A percentile compares a stretch with the other conserved stretches of the same genome.
Evolutionary conservation across 768 basidiomycete genomes (phyloP).

Genomic region (Neoboletus magnificus): DNA sequence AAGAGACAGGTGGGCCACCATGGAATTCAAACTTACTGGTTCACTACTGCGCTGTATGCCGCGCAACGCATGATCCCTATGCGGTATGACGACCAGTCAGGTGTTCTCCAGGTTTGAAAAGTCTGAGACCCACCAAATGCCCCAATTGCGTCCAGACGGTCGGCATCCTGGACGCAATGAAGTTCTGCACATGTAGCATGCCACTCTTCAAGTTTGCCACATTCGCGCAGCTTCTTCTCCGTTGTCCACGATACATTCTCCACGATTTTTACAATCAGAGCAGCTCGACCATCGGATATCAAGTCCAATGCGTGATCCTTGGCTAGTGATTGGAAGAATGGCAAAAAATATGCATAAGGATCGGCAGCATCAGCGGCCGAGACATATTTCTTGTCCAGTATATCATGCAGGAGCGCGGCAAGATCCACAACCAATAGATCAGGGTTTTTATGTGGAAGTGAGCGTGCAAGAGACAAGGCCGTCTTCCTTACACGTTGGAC

Average conservation of each 20-base stretch:
- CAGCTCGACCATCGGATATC: slow-evolving; percentile 57
- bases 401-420: slow-evolving; percentile 85
- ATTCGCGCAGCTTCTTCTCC: slow-evolving; percentile 62
- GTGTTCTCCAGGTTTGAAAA: background rate
- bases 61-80: slow-evolving; percentile 66
- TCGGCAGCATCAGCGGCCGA: slow-evolving; percentile 52
- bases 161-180: slow-evolving; percentile 80
- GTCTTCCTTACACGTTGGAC: slow-evolving; percentile 82
- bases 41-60: slow-evolving; percentile 56
- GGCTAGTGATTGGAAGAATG: slow-evolving; percentile 54
- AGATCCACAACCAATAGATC: slow-evolving; percentile 80
- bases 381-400: slow-evolving; percentile 84
- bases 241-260: slow-evolving; percentile 85
- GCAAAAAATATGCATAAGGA: slow-evolving; percentile 63
- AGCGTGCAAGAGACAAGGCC: slow-evolving; percentile 63
- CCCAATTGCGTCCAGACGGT: slow-evolving; percentile 76
- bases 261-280: slow-evolving; percentile 55
- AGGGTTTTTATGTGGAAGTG: slow-evolving; percentile 41
- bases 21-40: slow-evolving; percentile 36
- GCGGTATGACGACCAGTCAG: background rate
- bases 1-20: background rate
- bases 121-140: slow-evolving; percentile 56
- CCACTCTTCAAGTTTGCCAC: slow-evolving; percentile 60
- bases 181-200: slow-evolving; percentile 70
- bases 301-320: slow-evolving; percentile 49